These are phyloP conservation scores for Nevesoporus exiguus DNA, from an alignment of 768 basidiomycete genomes.

Conservation along the genomic window DNA sequence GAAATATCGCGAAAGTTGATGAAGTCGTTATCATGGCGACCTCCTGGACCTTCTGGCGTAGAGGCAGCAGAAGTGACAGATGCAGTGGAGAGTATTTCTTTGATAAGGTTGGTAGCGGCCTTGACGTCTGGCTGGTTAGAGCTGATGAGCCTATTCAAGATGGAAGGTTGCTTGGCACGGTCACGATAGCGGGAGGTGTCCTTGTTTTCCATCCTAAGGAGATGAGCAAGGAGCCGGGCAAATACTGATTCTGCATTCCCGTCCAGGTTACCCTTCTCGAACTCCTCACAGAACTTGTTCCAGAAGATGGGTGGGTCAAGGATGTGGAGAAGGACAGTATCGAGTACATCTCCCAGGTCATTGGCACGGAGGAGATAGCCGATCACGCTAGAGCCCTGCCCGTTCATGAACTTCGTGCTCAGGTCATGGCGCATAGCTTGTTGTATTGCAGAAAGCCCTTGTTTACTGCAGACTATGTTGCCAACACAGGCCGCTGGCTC, in stretches of 20 bases:
- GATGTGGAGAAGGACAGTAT: slow-evolving; percentile 38
- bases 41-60: slow-evolving; percentile 44
- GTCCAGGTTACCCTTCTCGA: slow-evolving; percentile 32
- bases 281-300: slow-evolving; percentile 36
- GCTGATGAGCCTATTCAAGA: slow-evolving; percentile 24
- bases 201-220: slow-evolving; percentile 40
- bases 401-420: slow-evolving; percentile 41
- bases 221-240: slow-evolving; percentile 48
- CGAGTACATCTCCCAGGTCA: slow-evolving; percentile 37
- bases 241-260: slow-evolving; percentile 38
- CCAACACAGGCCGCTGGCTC: slow-evolving; percentile 38
- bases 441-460: slow-evolving; percentile 40
- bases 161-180: slow-evolving; percentile 32
- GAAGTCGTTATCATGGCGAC: slow-evolving; percentile 70
- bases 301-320: slow-evolving; percentile 54
- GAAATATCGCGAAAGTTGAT: slow-evolving; percentile 55
- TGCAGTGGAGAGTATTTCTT: slow-evolving; percentile 35
- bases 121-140: slow-evolving; percentile 28
- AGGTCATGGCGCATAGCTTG: slow-evolving; percentile 40
- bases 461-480: slow-evolving; percentile 34
- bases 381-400: slow-evolving; percentile 35
- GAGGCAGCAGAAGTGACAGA: slow-evolving; percentile 18
- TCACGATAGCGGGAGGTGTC: slow-evolving; percentile 37
- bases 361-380: slow-evolving; percentile 38
- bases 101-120: slow-evolving; percentile 37